These are phyloP conservation scores for Chloris gayana DNA, from an alignment of 176 grass and related monocot species.

Conservation along the genomic window DNA sequence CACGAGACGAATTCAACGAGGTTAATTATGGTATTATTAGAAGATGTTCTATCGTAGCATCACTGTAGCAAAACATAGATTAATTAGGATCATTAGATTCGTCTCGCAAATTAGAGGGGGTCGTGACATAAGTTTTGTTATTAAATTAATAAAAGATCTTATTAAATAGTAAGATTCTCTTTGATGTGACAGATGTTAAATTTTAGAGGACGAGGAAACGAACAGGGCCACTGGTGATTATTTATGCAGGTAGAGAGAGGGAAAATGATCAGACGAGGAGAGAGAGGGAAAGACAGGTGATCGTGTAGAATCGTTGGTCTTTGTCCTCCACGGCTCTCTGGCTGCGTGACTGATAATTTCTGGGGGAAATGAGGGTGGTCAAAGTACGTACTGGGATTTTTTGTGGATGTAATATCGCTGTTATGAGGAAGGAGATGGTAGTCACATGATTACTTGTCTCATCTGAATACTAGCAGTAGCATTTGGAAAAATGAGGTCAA, in stretches of 20 bases:
- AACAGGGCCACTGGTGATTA: background rate
- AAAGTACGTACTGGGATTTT: background rate
- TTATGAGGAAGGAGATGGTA: background rate
- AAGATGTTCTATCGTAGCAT: too few species aligned
- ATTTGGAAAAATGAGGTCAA: background rate
- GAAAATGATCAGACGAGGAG: background rate
- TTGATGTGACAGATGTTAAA: too few species aligned
- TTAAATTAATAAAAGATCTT: too few species aligned
- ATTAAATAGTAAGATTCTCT: too few species aligned
- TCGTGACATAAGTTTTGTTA: too few species aligned
- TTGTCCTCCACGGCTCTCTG: background rate
- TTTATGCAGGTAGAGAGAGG: background rate
- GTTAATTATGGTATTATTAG: too few species aligned
- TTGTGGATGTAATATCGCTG: background rate
- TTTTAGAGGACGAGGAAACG: too few species aligned
- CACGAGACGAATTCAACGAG: too few species aligned
- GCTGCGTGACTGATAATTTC: background rate
- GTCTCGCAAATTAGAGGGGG: too few species aligned
- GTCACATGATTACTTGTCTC: background rate
- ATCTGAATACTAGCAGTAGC: too few species aligned
- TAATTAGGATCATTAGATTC: too few species aligned
- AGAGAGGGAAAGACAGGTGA: background rate
- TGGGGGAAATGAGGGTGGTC: background rate
- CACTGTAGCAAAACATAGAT: too few species aligned
- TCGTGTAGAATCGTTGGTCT: background rate